Percentiles rank a stretch among this genome's conserved stretches.
phyloP scores from a whole-genome alignment of 2,329 filamentous ascomycete species.

The Nigrospora oryzae region DNA sequence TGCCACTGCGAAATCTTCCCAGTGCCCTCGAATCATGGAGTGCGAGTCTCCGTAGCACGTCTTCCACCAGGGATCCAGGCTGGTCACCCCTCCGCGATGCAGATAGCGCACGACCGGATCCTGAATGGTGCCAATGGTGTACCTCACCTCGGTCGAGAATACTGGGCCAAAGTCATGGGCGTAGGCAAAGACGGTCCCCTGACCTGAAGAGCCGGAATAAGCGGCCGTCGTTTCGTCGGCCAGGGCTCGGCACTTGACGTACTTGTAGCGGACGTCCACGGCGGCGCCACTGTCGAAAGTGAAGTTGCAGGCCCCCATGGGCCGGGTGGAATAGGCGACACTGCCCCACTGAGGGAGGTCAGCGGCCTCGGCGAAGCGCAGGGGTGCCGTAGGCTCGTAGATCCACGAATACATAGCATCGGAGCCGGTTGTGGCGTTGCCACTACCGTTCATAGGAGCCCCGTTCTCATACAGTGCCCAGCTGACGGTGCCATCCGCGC shows the following conservation, averaged over 20 bases:
- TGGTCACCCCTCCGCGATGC: constrained; percentile 56
- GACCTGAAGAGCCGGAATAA: constrained; percentile 37
- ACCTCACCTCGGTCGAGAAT: constrained; percentile 43
- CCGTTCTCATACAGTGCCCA: constrained; percentile 54
- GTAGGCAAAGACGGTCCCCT: neutral
- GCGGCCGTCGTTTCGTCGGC: constrained; percentile 49
- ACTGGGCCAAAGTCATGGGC: constrained; percentile 31
- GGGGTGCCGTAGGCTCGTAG: constrained; percentile 61
- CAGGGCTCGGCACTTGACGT: constrained; percentile 51
- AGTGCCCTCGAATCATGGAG: constrained; percentile 58
- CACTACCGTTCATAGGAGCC: constrained; percentile 21
- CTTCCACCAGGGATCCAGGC: constrained; percentile 63
- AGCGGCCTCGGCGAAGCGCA: constrained; percentile 57
- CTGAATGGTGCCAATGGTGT: constrained; percentile 63
- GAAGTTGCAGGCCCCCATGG: constrained; percentile 9
- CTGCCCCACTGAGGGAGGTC: constrained; percentile 58
- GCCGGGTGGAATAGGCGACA: constrained; percentile 53
- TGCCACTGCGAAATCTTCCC: constrained; percentile 54
- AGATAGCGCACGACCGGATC: constrained; percentile 63
- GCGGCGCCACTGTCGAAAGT: constrained; percentile 13
- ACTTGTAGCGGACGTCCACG: constrained; percentile 43
- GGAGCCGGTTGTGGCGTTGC: constrained; percentile 45
- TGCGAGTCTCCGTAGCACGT: constrained; percentile 54
- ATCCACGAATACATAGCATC: constrained; percentile 57
- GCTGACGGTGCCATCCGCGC: constrained; percentile 54